phyloP scores from a whole-genome alignment of 768 basidiomycete species.

The Tremella fuciformis region DNA sequence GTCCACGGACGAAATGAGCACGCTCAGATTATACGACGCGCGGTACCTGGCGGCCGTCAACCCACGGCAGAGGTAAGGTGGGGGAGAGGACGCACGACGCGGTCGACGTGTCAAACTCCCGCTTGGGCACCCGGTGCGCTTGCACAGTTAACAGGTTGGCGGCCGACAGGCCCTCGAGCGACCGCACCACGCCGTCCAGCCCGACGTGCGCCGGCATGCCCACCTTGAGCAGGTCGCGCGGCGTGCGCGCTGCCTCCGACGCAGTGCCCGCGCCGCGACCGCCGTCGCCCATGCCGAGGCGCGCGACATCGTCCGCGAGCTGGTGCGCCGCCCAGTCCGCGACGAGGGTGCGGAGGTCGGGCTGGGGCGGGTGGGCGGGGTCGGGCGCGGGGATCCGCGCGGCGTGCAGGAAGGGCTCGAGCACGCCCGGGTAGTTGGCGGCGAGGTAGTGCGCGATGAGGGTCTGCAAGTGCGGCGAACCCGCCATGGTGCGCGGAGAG shows the following conservation, averaged over 20 bases:
- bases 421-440: conserved; percentile 34
- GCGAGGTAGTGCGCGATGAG: conserved; percentile 45
- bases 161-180: conserved; percentile 40
- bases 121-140: conserved; percentile 25
- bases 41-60: conserved; percentile 20
- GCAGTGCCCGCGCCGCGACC: conserved; percentile 5
- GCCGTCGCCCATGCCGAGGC: neutral
- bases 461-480: conserved; percentile 8
- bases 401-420: conserved; percentile 34
- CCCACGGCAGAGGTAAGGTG: neutral
- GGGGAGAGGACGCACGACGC: conserved; percentile 35
- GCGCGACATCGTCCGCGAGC: conserved; percentile 3
- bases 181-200: conserved; percentile 36
- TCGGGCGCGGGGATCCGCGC: conserved; percentile 28
- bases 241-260: conserved; percentile 20
- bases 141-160: conserved; percentile 39
- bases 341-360: conserved; percentile 42
- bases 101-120: conserved; percentile 37
- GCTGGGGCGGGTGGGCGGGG: conserved; percentile 25
- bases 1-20: conserved; percentile 46
- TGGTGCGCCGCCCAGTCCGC: conserved; percentile 30
- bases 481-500: no score
- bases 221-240: conserved; percentile 27
- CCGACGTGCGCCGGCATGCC: conserved; percentile 24
- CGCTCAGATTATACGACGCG: conserved; percentile 22